A percentile compares a stretch with the other conserved stretches of the same genome.
phyloP scores from a whole-genome alignment of 2,329 filamentous ascomycete species.

The Cryphonectria parasitica region DNA sequence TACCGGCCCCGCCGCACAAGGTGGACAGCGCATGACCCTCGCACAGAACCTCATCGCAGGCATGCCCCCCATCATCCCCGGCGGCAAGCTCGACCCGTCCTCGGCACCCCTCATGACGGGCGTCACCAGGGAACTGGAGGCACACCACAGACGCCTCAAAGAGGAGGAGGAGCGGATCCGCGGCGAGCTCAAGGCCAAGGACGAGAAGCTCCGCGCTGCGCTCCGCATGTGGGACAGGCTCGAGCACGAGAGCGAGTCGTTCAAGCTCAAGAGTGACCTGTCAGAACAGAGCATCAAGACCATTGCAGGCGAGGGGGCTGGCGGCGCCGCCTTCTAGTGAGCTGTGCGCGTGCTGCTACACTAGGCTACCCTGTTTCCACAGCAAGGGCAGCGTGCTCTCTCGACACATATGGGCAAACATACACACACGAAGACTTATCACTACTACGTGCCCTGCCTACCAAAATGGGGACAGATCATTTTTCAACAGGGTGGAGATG shows the following conservation, averaged over 20 bases:
- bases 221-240: slow-evolving; percentile 58
- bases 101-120: slow-evolving; percentile 50
- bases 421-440: no score
- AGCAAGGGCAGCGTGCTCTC: not conserved
- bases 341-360: not conserved
- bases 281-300: slow-evolving; percentile 62
- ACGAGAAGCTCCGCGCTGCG: slow-evolving; percentile 58
- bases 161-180: slow-evolving; percentile 63
- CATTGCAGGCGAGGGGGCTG: slow-evolving; percentile 58
- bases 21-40: slow-evolving; percentile 48
- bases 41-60: slow-evolving; percentile 57
- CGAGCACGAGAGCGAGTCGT: slow-evolving; percentile 57
- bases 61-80: slow-evolving; percentile 56
- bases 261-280: slow-evolving; percentile 59
- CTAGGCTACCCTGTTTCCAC: not conserved
- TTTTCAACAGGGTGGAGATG: not conserved
- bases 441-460: no score
- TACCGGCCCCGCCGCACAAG: slow-evolving; percentile 54
- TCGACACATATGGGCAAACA: not conserved
- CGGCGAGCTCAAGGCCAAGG: slow-evolving; percentile 55
- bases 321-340: slow-evolving; percentile 57
- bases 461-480: not conserved
- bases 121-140: slow-evolving; percentile 57
- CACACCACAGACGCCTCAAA: slow-evolving; percentile 56
- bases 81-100: slow-evolving; percentile 57